A percentile compares a stretch with the other conserved stretches of the same genome.
These are phyloP conservation scores for Magnolia sinica DNA, from an alignment of 164 flowering plant species.

Conservation along the genomic window DNA sequence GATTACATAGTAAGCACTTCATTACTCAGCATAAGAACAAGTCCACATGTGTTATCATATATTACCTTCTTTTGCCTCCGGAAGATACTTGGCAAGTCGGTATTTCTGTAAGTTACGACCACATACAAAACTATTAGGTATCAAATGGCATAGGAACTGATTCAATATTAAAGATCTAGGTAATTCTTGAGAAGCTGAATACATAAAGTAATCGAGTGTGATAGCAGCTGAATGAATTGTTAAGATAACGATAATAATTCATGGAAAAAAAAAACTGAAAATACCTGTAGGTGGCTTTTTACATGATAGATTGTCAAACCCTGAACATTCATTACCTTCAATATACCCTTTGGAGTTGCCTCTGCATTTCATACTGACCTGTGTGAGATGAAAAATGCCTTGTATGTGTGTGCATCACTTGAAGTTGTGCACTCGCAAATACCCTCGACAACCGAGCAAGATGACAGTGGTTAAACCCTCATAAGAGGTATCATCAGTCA, in stretches of 20 bases:
- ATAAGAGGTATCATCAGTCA: not conserved
- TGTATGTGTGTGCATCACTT: not conserved
- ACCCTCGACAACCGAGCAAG: not conserved
- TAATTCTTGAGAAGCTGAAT: not conserved
- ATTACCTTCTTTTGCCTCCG: conserved; percentile 61
- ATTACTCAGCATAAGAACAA: not conserved
- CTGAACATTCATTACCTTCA: conserved; percentile 57
- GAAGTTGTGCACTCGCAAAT: not conserved
- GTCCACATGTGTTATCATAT: not conserved
- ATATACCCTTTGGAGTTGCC: conserved; percentile 69
- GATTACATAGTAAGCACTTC: not conserved
- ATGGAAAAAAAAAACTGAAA: not conserved
- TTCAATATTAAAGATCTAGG: not conserved
- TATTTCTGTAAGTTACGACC: conserved; percentile 50
- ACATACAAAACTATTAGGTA: conserved; percentile 1
- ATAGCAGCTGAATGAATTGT: not conserved
- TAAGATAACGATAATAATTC: conserved; percentile 1
- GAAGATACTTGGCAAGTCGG: conserved; percentile 59
- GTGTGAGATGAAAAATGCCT: not conserved
- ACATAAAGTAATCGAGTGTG: not conserved
- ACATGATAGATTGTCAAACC: conserved; percentile 69
- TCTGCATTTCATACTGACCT: conserved; percentile 33
- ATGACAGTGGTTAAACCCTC: not conserved
- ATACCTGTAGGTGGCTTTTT: conserved; percentile 70
- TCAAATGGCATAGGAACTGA: conserved; percentile 6